Base-by-base conservation (phyloP, 179 eudicot genomes). In the Silene vulgaris region DNA sequence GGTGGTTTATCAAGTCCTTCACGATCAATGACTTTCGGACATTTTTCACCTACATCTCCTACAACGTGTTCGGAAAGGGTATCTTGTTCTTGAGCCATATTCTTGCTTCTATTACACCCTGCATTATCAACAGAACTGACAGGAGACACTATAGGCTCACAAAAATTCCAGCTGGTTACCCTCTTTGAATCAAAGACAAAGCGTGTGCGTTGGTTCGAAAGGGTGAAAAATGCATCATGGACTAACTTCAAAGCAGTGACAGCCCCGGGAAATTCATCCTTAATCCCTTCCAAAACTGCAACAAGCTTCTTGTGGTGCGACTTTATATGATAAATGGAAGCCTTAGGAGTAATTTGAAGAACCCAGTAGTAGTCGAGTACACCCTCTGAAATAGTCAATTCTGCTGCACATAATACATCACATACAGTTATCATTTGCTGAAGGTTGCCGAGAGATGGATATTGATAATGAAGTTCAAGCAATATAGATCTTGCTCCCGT, bases 361-460 rank as follows among this genome's bases (percentile, higher is more conserved):
- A 84, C 74, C 84, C 82, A 81, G 52, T 84, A 84, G 81, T 84
- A 84, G 68, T 84, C 87, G 50, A 19, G 35, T 68, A 76, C 81
- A 77, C 75, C 52, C 61, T 76, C 72, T 28, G 74, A 73, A 13
- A 56, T 11, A 69, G 76, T 79, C 59, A 81, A 54, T 61, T 83
- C 75, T 37, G 86, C 69, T 32, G 81, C 71, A 50, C 77, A 80
- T 43, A 83, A 73, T 64, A 80, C 71, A 35, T 80, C 73, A 68
- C 84, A 80, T 12, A 72, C 77, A 71, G 20, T 63, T 30, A 78
- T 71, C 86, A 83, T 78, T 13, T 59, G 59, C 54, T 69, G n/a
- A 57, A 80, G 7, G 37, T 50, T 72, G 30, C 64, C 17, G 40
- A 66, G 28, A 64, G 62, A 61, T 23, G 84, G 80, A 61, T 70